phyloP scores from a whole-genome alignment of 2,329 filamentous ascomycete genomes.

The Aciculosporium take region DNA sequence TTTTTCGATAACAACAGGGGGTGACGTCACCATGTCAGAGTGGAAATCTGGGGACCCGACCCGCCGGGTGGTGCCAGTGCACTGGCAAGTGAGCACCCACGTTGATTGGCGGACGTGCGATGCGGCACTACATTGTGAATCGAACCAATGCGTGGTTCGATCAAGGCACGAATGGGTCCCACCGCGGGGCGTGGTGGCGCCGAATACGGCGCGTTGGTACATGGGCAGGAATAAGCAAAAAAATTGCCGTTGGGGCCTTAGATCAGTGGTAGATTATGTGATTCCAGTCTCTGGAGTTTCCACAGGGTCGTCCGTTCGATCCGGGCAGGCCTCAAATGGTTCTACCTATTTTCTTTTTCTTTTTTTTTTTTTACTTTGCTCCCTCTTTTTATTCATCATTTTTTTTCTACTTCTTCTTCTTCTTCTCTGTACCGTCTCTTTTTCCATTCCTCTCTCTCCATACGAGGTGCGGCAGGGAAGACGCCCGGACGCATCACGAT shows the following conservation, averaged over 20 bases:
- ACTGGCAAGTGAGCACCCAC: too few species aligned
- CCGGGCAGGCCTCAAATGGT: conserved; percentile 6
- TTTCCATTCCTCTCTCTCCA: too few species aligned
- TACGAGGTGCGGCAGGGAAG: too few species aligned
- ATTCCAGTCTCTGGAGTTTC: conserved; percentile 6
- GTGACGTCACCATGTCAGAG: too few species aligned
- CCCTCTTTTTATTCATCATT: neutral
- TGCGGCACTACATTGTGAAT: too few species aligned
- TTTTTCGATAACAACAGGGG: too few species aligned
- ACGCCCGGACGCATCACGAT: too few species aligned
- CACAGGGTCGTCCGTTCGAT: conserved; percentile 8
- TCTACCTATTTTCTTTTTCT: neutral
- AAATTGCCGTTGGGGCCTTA: conserved; percentile 2
- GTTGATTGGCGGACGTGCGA: too few species aligned
- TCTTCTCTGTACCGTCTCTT: neutral
- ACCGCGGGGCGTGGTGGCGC: neutral
- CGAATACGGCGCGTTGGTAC: neutral
- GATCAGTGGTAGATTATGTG: conserved; percentile 7
- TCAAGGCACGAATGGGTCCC: too few species aligned
- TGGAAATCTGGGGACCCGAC: too few species aligned
- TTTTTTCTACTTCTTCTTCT: neutral
- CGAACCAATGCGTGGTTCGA: too few species aligned
- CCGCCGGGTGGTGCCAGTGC: too few species aligned
- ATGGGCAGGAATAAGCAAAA: accelerated
- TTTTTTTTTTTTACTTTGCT: neutral